Conservation (phyloP, 129 eudicot species). For the Flaveria sonorensis region DNA sequence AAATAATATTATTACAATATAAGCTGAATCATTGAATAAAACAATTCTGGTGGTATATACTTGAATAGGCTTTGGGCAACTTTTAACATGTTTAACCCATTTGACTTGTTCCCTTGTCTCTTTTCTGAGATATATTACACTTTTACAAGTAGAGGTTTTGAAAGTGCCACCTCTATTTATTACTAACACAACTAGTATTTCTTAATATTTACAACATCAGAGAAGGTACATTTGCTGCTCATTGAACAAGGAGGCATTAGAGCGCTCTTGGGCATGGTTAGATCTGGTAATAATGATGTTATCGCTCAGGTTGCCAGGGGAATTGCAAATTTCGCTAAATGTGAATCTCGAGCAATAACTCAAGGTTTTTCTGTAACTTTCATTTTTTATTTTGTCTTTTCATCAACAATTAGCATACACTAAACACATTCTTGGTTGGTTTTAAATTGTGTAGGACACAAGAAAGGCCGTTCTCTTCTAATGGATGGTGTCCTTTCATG, state of each 20-base stretch:
- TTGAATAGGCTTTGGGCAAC: too few relatives aligned
- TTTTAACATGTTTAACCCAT: too few relatives aligned
- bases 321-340: constrained; percentile 88
- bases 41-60: too few relatives aligned
- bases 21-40: too few relatives aligned
- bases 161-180: neutral
- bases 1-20: too few relatives aligned
- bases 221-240: constrained; percentile 63
- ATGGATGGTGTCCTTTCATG: constrained; percentile 74
- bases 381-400: neutral
- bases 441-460: constrained; percentile 56
- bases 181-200: constrained; percentile 20
- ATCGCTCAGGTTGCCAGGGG: constrained; percentile 94
- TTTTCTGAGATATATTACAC: too few relatives aligned
- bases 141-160: neutral
- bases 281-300: constrained; percentile 71
- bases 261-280: constrained; percentile 82
- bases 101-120: too few relatives aligned
- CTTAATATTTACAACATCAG: constrained; percentile 38
- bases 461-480: constrained; percentile 74
- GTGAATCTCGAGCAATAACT: constrained; percentile 87
- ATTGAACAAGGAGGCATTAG: constrained; percentile 81
- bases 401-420: neutral
- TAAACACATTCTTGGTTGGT: constrained; percentile 17
- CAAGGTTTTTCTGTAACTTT: constrained; percentile 52